phyloP scores from a whole-genome alignment of 2,329 filamentous ascomycete genomes.

The Colletotrichum shisoi region DNA sequence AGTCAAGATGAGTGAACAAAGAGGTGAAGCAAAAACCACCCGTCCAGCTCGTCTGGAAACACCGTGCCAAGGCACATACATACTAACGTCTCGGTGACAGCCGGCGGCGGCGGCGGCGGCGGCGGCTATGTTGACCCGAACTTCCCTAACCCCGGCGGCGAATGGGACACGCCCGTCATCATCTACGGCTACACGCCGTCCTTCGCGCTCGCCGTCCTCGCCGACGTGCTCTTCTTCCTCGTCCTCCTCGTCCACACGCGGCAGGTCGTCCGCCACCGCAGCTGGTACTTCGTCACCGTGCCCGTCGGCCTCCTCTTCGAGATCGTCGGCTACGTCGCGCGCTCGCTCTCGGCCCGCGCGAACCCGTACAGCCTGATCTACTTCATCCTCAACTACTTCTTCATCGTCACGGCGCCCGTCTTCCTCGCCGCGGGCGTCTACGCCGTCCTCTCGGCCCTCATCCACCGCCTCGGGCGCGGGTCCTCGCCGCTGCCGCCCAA shows the following conservation, averaged over 20 bases:
- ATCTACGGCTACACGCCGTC: constrained; percentile 61
- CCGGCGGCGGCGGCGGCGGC: constrained; percentile 42
- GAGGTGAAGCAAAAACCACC: constrained; percentile 29
- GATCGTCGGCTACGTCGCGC: constrained; percentile 59
- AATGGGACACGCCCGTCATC: constrained; percentile 58
- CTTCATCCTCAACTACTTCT: constrained; percentile 68
- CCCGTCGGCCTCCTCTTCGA: constrained; percentile 57
- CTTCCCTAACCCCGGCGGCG: constrained; percentile 58
- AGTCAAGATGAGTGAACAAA: constrained; percentile 24
- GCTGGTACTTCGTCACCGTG: constrained; percentile 59
- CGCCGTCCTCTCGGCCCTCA: constrained; percentile 61
- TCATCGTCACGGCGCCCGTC: constrained; percentile 67
- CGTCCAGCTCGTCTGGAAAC: not conserved
- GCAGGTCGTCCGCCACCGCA: constrained; percentile 50
- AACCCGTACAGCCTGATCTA: constrained; percentile 63
- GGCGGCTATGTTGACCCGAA: constrained; percentile 59
- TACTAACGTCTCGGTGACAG: constrained; percentile 36
- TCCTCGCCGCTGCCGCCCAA: constrained; percentile 57
- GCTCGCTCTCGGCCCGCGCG: constrained; percentile 56
- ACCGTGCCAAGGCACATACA: not conserved
- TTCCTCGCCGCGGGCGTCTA: constrained; percentile 66
- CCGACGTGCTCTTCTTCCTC: constrained; percentile 54
- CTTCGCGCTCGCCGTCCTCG: constrained; percentile 55
- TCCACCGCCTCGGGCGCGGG: constrained; percentile 53
- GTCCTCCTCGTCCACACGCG: constrained; percentile 51